Evolutionary conservation across 2,329 filamentous ascomycete species (phyloP).

Genomic region (Eutypella sp.): DNA sequence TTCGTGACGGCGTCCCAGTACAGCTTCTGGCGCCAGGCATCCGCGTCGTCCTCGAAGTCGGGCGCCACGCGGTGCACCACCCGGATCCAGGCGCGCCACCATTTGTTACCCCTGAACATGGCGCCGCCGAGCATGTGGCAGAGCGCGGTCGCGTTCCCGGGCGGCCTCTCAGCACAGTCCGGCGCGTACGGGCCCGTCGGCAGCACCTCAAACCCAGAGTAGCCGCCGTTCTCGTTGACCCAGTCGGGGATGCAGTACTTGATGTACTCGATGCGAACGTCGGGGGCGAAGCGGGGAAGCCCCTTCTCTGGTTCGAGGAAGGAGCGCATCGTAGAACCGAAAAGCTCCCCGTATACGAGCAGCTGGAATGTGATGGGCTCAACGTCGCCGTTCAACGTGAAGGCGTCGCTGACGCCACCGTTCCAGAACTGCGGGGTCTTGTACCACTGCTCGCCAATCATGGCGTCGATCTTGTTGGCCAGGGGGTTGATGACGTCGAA

Average conservation of each 20-base stretch:
- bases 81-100: too few relatives aligned
- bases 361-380: constrained; percentile 3
- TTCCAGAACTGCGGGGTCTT: constrained; percentile 2
- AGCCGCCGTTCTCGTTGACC: background rate
- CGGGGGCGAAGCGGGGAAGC: background rate
- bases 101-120: too few relatives aligned
- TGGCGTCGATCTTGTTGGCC: constrained; percentile 4
- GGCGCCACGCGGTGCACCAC: too few relatives aligned
- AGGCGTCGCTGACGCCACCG: constrained; percentile 3
- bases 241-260: constrained; percentile 8
- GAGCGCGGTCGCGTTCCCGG: too few relatives aligned
- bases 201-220: background rate
- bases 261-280: constrained; percentile 4
- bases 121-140: too few relatives aligned
- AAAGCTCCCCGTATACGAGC: constrained; percentile 7
- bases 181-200: background rate
- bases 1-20: too few relatives aligned
- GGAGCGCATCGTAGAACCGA: background rate
- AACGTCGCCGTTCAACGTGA: constrained; percentile 2
- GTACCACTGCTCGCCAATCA: constrained; percentile 4
- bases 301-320: background rate
- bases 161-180: too few relatives aligned
- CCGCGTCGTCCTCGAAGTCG: too few relatives aligned
- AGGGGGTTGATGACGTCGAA: constrained; percentile 5
- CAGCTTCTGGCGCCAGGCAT: too few relatives aligned